phyloP scores from a whole-genome alignment of 805 yeast genomes.

The Candida adriatica region DNA sequence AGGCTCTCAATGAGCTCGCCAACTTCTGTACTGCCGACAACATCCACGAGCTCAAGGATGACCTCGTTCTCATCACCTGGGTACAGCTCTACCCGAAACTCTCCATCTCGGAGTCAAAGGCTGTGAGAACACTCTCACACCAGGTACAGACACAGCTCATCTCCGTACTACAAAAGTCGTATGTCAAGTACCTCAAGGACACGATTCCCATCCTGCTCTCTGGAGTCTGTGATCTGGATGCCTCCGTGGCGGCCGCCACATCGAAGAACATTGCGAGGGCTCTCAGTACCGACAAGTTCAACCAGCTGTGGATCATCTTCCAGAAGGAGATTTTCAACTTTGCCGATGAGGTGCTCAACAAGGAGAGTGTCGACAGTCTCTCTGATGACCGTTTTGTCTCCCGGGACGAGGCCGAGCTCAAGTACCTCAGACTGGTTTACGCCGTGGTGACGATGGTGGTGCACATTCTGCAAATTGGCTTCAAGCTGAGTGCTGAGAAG shows the following conservation, averaged over 20 bases:
- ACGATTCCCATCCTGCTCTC: constrained; percentile 67
- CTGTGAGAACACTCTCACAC: constrained; percentile 57
- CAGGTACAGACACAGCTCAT: constrained; percentile 55
- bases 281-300: constrained; percentile 51
- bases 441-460: constrained; percentile 44
- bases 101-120: constrained; percentile 61
- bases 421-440: constrained; percentile 51
- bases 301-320: constrained; percentile 56
- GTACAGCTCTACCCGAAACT: constrained; percentile 78
- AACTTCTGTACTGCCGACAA: constrained; percentile 22
- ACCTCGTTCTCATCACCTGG: constrained; percentile 56
- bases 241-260: constrained; percentile 48
- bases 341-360: constrained; percentile 41
- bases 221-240: constrained; percentile 67
- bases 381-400: constrained; percentile 70
- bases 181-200: constrained; percentile 61
- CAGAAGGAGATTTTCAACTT: constrained; percentile 48
- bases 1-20: constrained; percentile 55
- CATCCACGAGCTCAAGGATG: constrained; percentile 35
- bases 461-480: constrained; percentile 23
- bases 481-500: constrained; percentile 14
- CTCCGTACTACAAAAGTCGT: constrained; percentile 42
- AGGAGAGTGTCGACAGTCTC: constrained; percentile 55
- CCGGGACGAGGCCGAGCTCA: constrained; percentile 57
- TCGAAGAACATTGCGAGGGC: constrained; percentile 38